Conservation (phyloP, 2,329 filamentous ascomycete genomes). For the Basipetospora sp. region DNA sequence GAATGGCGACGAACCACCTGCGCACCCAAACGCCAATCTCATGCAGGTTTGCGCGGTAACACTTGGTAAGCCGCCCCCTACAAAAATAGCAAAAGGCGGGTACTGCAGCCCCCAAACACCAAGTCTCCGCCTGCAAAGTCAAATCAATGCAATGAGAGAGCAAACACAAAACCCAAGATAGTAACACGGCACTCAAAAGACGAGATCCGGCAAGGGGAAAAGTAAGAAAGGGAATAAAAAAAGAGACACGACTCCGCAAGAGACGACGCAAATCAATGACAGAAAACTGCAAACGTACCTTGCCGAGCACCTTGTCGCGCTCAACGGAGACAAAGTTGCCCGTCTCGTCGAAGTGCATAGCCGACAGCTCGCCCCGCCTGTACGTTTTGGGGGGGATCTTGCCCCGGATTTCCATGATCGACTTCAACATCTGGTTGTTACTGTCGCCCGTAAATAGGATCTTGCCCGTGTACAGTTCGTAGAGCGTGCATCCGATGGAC, state of each 20-base stretch:
- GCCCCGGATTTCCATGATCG: slow-evolving; percentile 90
- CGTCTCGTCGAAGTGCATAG: slow-evolving; percentile 70
- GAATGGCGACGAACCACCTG: neutral
- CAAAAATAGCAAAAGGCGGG: slow-evolving; percentile 2
- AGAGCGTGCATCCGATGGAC: slow-evolving; percentile 93
- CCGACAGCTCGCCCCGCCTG: slow-evolving; percentile 62
- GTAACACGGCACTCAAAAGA: too few relatives aligned
- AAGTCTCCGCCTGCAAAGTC: neutral
- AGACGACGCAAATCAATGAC: slow-evolving; percentile 9
- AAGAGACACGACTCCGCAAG: slow-evolving; percentile 10
- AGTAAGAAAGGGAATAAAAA: slow-evolving; percentile 1
- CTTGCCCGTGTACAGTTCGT: slow-evolving; percentile 93
- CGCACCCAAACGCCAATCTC: too few relatives aligned
- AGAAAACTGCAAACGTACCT: slow-evolving; percentile 35
- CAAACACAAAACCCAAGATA: too few relatives aligned
- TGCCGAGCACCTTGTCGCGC: slow-evolving; percentile 72
- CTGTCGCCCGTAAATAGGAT: slow-evolving; percentile 88
- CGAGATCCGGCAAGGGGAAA: slow-evolving; percentile 4
- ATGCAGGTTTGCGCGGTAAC: too few relatives aligned
- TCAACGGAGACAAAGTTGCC: slow-evolving; percentile 76
- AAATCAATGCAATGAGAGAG: too few relatives aligned
- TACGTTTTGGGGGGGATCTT: slow-evolving; percentile 82
- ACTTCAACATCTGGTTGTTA: slow-evolving; percentile 96
- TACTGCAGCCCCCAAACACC: neutral
- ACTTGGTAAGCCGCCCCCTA: neutral